A percentile compares a stretch with the other conserved stretches of the same genome.
phyloP scores from a whole-genome alignment of 1,139 yeast genomes.

The Wickerhamomyces sp. region DNA sequence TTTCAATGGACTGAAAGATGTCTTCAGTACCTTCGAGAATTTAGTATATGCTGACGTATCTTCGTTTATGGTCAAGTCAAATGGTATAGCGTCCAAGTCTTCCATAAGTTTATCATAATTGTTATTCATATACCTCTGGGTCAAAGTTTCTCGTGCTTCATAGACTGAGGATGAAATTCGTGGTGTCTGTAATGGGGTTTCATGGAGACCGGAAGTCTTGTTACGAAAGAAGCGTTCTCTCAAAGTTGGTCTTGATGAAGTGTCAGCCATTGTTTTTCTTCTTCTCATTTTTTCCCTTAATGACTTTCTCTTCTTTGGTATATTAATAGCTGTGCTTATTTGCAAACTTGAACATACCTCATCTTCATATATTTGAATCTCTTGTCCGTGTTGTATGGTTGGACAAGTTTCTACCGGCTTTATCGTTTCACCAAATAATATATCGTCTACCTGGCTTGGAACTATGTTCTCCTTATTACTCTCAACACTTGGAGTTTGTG shows the following conservation, averaged over 20 bases:
- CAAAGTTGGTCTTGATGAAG: conserved; percentile 1
- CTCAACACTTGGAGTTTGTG: neutral
- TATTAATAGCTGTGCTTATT: conserved; percentile 1
- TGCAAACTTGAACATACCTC: conserved; percentile 5
- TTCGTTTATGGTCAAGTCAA: conserved; percentile 13
- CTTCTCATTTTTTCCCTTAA: conserved; percentile 1
- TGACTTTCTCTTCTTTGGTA: conserved; percentile 1
- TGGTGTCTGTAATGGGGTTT: neutral
- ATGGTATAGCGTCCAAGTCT: conserved; percentile 21
- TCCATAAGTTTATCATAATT: conserved; percentile 17
- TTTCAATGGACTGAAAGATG: conserved; percentile 11
- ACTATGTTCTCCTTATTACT: conserved; percentile 10
- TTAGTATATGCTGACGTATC: conserved; percentile 6
- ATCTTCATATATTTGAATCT: conserved; percentile 1
- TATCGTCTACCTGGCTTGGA: conserved; percentile 1
- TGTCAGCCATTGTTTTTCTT: conserved; percentile 2
- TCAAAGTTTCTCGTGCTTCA: conserved; percentile 19
- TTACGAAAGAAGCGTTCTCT: conserved; percentile 8
- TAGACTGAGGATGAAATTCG: conserved; percentile 4
- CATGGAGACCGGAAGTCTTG: neutral
- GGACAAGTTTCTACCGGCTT: neutral
- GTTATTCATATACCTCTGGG: conserved; percentile 20
- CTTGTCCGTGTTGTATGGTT: neutral
- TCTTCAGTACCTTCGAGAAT: conserved; percentile 11
- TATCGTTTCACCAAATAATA: neutral